These are phyloP conservation scores for Aspergillus japonicus DNA, from an alignment of 2,329 filamentous ascomycete genomes.

Conservation along the genomic window DNA sequence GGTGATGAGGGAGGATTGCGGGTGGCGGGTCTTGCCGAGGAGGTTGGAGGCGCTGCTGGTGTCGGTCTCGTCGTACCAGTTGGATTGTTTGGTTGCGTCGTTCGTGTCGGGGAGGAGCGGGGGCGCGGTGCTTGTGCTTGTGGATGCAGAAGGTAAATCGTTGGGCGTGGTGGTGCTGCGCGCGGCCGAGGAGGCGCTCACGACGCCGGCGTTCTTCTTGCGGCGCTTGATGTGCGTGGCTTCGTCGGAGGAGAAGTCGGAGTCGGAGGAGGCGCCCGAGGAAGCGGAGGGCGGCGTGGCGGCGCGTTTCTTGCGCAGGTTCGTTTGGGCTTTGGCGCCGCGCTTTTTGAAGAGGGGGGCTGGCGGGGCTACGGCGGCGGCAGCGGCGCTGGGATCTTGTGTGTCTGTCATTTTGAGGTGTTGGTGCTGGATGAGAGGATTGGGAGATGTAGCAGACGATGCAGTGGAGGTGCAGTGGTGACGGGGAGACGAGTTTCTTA, in stretches of 20 bases:
- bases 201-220: conserved; percentile 60
- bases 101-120: conserved; percentile 61
- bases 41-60: conserved; percentile 44
- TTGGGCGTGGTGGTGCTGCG: conserved; percentile 26
- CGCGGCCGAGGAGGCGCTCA: conserved; percentile 61
- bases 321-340: conserved; percentile 70
- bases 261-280: conserved; percentile 58
- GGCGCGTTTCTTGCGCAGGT: conserved; percentile 75
- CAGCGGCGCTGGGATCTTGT: neutral
- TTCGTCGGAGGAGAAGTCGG: conserved; percentile 74
- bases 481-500: neutral
- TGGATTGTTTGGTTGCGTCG: conserved; percentile 83
- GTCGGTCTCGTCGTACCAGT: conserved; percentile 78
- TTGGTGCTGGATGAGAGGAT: neutral
- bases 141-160: conserved; percentile 50
- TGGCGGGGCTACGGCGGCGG: neutral
- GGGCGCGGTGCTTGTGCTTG: conserved; percentile 61
- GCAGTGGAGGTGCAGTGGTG: no score
- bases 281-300: conserved; percentile 68
- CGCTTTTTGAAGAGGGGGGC: conserved; percentile 73
- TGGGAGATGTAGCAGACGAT: neutral
- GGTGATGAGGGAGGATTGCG: conserved; percentile 10
- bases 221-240: conserved; percentile 76
- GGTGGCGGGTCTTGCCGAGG: conserved; percentile 31
- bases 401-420: neutral